Base-by-base conservation (phyloP, 1,284 basidiomycete species). In the Leccinum fallax region DNA sequence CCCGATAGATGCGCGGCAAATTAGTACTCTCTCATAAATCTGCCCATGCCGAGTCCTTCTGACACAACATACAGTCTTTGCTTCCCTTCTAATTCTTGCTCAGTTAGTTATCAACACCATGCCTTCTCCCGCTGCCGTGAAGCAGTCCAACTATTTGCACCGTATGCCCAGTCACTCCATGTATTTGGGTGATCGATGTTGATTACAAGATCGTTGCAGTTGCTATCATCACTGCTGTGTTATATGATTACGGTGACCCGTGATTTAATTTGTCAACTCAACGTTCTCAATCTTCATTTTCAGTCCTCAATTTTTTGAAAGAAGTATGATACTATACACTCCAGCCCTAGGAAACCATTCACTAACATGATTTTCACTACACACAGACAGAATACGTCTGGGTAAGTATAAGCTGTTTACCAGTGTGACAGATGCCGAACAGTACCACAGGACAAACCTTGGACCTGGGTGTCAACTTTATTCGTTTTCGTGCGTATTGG, bases 321-420 rank as follows among this genome's bases (percentile, higher is more conserved):
- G 58, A 59, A 38, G 53, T 46, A 0, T 32, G 32, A 32, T 32
- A 32, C 30, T 11, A 9, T 5, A 32, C 10, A 4, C 5, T 15
- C 26, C 10, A 34, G 32, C 11, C 15, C 13, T 28, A 8, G 9
- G 15, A 28, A 48, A 3, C 19, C 21, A 10, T 48, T 48, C 28
- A 19, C 40, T 43, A 19, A 28, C 28, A 53, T 30, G 16, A 16
- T 9, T 19, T 43, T 19, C 24, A 2, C 21, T 34, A 34, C 32
- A 13, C 32, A 13, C 32, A 65, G 63, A 55, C 61, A 28, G 54
- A 61, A 46, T 65, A 65, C 11, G 48, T 64, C 8, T 65, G 63
- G 58, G 63, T 61, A 6, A 32, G 32, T 34, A 34, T 1, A 34
- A 13, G 11, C 32, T 11, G 58, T 16, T 32, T 3, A 19, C 2